Percentiles rank a stretch among this genome's conserved stretches.
Evolutionary conservation across 345 rosid species (phyloP).

Genomic region (Eutrema japonicum): DNA sequence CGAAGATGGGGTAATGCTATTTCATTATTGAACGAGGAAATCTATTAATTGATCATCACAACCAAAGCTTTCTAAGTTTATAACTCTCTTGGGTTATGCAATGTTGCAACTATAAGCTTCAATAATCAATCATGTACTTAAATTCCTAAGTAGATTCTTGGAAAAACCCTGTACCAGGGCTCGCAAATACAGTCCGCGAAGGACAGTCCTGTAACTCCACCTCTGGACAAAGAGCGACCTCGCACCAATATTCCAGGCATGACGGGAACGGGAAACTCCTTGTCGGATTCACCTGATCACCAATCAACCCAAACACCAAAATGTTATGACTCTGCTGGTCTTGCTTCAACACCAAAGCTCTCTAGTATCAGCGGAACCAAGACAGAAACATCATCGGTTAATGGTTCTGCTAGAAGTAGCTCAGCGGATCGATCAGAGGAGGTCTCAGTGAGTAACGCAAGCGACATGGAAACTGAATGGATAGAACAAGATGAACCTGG

Average conservation of each 20-base stretch:
- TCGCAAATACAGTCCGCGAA: conserved; percentile 63
- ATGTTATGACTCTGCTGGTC: conserved; percentile 53
- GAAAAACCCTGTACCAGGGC: conserved; percentile 49
- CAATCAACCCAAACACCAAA: conserved; percentile 47
- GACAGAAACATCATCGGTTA: conserved; percentile 76
- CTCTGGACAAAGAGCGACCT: conserved; percentile 62
- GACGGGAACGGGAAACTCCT: conserved; percentile 55
- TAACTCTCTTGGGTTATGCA: too few relatives aligned
- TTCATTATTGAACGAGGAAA: background rate
- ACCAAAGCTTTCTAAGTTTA: too few relatives aligned
- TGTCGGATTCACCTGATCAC: conserved; percentile 68
- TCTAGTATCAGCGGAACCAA: conserved; percentile 71
- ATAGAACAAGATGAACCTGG: conserved; percentile 95
- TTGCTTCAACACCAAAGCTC: conserved; percentile 70
- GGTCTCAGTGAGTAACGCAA: conserved; percentile 82
- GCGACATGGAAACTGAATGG: conserved; percentile 89
- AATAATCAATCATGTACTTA: too few relatives aligned
- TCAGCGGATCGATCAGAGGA: conserved; percentile 76
- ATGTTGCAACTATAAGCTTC: too few relatives aligned
- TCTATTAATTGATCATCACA: too few relatives aligned
- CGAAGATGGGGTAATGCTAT: conserved; percentile 67
- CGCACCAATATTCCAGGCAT: background rate
- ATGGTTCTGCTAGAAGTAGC: conserved; percentile 72
- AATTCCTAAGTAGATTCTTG: conserved; percentile 5
- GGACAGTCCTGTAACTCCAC: conserved; percentile 76